phyloP scores from a whole-genome alignment of 306 rosid genomes.

The Abrus precatorius region DNA sequence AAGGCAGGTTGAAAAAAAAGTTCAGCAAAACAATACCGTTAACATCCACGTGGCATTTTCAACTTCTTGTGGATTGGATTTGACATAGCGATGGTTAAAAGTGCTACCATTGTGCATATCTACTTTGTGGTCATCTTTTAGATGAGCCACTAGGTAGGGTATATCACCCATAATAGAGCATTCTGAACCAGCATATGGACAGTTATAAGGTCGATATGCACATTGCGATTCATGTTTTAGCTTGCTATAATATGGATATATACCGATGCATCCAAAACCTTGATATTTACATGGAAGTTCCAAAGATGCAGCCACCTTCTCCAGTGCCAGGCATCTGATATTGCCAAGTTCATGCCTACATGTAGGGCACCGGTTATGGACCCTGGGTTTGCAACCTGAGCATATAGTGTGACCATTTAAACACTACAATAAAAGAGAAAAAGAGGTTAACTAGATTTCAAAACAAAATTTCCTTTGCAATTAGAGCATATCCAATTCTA shows the following conservation, averaged over 20 bases:
- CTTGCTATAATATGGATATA: slow-evolving; percentile 95
- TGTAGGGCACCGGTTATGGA: slow-evolving; percentile 96
- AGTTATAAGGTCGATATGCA: slow-evolving; percentile 77
- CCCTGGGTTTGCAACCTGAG: slow-evolving; percentile 94
- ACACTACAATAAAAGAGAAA: slow-evolving; percentile 65
- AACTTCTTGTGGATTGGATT: slow-evolving; percentile 95
- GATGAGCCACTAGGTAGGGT: slow-evolving; percentile 81
- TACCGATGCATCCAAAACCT: slow-evolving; percentile 80
- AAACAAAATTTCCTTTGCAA: not conserved
- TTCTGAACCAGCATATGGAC: slow-evolving; percentile 97
- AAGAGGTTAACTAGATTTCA: not conserved
- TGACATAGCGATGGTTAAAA: slow-evolving; percentile 95
- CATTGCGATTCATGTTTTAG: slow-evolving; percentile 92
- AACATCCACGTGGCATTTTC: slow-evolving; percentile 99
- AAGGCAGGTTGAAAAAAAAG: not conserved
- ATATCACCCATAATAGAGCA: slow-evolving; percentile 84
- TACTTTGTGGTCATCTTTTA: slow-evolving; percentile 92
- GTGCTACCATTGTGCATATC: slow-evolving; percentile 98
- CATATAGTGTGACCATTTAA: slow-evolving; percentile 95
- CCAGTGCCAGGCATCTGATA: slow-evolving; percentile 93
- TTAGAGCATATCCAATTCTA: not conserved
- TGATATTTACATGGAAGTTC: slow-evolving; percentile 95
- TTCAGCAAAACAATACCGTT: slow-evolving; percentile 68
- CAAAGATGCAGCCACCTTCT: slow-evolving; percentile 94
- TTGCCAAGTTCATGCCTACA: slow-evolving; percentile 95